Conservation (phyloP, 2,329 filamentous ascomycete species). For the Microdochium trichocladiopsis region DNA sequence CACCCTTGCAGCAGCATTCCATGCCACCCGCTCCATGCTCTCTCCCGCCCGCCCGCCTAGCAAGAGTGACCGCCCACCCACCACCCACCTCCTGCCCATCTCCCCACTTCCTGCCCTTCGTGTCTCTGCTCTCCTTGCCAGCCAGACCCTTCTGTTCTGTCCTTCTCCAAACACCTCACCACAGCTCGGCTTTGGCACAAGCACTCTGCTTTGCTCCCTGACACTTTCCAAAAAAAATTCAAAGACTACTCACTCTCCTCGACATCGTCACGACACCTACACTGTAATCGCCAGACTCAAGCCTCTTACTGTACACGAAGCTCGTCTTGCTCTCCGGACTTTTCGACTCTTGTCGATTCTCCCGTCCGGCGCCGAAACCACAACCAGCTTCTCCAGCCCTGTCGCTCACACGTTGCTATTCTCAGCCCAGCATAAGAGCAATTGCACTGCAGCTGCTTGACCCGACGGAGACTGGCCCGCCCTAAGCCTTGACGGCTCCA, state of each 20-base stretch:
- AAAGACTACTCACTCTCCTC: no score
- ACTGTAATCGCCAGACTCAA: not conserved
- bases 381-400: not conserved
- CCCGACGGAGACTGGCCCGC: not conserved
- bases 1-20: slow-evolving; percentile 1
- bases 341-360: not conserved
- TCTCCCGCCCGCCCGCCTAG: not conserved
- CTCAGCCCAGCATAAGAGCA: not conserved
- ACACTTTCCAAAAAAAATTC: no score
- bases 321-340: not conserved
- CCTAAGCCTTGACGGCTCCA: not conserved
- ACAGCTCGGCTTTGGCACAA: not conserved
- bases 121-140: not conserved
- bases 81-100: not conserved
- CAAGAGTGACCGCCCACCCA: not conserved
- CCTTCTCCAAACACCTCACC: not conserved
- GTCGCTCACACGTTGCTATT: not conserved
- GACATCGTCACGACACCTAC: no score
- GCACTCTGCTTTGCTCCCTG: no score
- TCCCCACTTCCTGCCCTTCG: not conserved
- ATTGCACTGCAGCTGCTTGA: not conserved
- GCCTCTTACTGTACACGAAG: not conserved
- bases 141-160: not conserved
- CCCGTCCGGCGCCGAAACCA: not conserved
- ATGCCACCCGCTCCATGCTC: not conserved